A percentile compares a stretch with the other conserved stretches of the same genome.
phyloP scores from a whole-genome alignment of 495 filamentous ascomycete genomes.

The Amniculicola lignicola region DNA sequence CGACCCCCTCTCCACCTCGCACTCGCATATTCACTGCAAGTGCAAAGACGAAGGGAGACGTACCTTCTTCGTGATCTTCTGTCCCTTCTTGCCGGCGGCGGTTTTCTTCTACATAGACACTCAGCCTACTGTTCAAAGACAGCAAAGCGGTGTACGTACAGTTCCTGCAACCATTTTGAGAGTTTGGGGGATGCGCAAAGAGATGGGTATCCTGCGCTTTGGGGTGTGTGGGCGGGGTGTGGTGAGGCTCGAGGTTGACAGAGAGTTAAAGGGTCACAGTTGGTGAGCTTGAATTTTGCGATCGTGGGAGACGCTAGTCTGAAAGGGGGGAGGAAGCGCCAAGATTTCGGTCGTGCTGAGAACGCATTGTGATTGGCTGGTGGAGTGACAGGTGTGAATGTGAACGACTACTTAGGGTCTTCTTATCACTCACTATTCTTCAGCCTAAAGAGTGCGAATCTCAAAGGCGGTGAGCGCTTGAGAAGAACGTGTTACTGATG shows the following conservation, averaged over 20 bases:
- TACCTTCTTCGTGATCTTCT: conserved; percentile 70
- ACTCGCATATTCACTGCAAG: not conserved
- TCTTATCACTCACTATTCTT: too few relatives aligned
- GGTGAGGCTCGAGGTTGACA: conserved; percentile 1
- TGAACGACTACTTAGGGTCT: too few relatives aligned
- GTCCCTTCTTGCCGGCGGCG: conserved; percentile 58
- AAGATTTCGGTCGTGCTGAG: conserved; percentile 11
- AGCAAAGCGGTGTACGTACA: conserved; percentile 96
- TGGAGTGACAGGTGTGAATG: too few relatives aligned
- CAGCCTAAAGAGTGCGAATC: too few relatives aligned
- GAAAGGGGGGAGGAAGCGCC: not conserved
- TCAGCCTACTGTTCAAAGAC: conserved; percentile 95
- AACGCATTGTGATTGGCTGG: too few relatives aligned
- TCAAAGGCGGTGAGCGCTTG: too few relatives aligned
- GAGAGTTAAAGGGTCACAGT: not conserved
- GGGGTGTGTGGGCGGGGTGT: too few relatives aligned
- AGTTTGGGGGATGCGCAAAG: conserved; percentile 61
- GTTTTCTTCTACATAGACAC: conserved; percentile 58
- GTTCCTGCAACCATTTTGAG: conserved; percentile 58
- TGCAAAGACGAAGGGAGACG: not conserved
- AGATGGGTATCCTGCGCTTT: conserved; percentile 56
- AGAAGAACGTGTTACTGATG: too few relatives aligned
- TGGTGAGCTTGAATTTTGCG: conserved; percentile 10
- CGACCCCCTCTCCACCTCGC: not conserved
- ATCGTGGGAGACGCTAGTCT: conserved; percentile 12